Evolutionary conservation across 352 stramenopile species (phyloP), one percentile per base, ranked within the genome.

Genomic region (Phytophthora citricola): DNA sequence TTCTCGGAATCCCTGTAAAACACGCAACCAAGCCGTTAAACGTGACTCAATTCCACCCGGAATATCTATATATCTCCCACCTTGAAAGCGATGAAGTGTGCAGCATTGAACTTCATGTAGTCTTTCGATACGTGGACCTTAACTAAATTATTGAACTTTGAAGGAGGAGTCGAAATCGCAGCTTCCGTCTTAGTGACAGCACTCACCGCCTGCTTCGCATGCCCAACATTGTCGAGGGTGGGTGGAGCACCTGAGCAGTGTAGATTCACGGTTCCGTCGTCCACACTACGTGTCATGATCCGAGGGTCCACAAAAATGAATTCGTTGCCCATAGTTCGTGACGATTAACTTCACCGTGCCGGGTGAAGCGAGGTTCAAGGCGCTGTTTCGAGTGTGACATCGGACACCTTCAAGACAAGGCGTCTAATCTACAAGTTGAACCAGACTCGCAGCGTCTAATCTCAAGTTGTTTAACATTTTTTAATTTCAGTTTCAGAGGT

Each of bases 101-200:
- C 86, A 0, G 87, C 87, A 56, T 94, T 95, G 71, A 95, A 95
- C 70, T 94, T 95, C 87, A 95, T 94, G 71, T 95, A 93, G 72
- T 95, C 87, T 64, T 92, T 95, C 20, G 85, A 92, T 49, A 95
- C 87, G 57, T 93, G 85, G 36, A 95, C 85, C 57, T 91, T 93
- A 66, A 92, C 93, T 29, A 87, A 71, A 40, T 91, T 48, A 8
- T 51, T 67, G 61, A 32, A 27, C 61, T 39, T 7, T 1, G 31
- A 8, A 36, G 31, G 31, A 36, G 9, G 31, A n/a, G 11, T 5
- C 4, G 17, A 20, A 20, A 26, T 26, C 27, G 8, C 52, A 17
- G 43, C 7, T 9, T 31, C n/a, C 15, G 22, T 4, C 43, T 34
- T 32, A 41, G 14, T 3, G 29, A 5, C n/a, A 31, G 9, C 48